Evolutionary conservation across 2,329 filamentous ascomycete species (phyloP), one percentile per base, ranked within the genome.

Genomic region (Nectriaceae sp.): DNA sequence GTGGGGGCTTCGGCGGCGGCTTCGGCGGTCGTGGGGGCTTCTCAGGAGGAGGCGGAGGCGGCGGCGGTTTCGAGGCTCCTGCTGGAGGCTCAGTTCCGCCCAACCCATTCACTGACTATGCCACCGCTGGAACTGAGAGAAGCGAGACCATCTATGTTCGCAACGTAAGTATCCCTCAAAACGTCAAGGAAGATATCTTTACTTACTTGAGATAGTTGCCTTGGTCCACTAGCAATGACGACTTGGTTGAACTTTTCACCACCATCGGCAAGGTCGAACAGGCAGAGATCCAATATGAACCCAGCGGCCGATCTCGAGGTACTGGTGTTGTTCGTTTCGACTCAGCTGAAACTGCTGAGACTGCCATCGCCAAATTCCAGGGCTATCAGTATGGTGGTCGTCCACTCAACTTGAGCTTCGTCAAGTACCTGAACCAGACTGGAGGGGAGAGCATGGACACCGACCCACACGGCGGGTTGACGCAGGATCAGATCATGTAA

Each of bases 401-500:
- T 59, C 94, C 94, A 62, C 85, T 99, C 52, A 91, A 92, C 49
- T 79, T 99, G 64, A 93, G 87, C 69, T 97, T 89, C 65, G 93
- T 97, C 76, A 95, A 94, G 72, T 97, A 97, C 72, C 77, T 89
- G 57, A 93, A 87, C 66, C 77, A 82, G 44, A 79, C 83, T 35
- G 78, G 78, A 42, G 75, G 73, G 54, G 87, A 92, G 55, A 80
- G 77, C 60, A 96, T 97, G 90, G 92, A 97, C 59, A 89, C 86
- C 26, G 85, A 90, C 54, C 83, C 89, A 56, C 80, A 82, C 47
- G 83, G 78, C 42, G 88, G 87, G 52, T 74, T 96, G 66, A 96
- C 91, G n/a, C 94, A 97, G 73, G 93, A 97, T 67, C 92, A 97
- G 77, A 97, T 97, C 73, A 96, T 97, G 92, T 97, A 75, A 65